Conservation (phyloP, 805 yeast genomes). For the Wickerhamomyces ciferrii region DNA sequence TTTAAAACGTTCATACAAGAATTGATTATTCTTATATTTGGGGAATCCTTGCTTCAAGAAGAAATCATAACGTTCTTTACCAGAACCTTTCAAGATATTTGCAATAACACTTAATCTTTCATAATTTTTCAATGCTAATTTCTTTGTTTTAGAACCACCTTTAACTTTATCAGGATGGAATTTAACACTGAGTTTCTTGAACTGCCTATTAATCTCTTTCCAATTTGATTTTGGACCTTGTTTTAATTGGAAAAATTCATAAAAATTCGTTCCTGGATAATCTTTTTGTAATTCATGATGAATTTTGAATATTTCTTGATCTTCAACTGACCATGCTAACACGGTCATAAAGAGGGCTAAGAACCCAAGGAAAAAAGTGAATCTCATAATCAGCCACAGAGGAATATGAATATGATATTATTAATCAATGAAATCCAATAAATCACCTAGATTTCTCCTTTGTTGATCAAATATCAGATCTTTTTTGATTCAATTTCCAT, state of each 20-base stretch:
- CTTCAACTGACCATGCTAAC: slow-evolving; percentile 53
- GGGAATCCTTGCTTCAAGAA: slow-evolving; percentile 86
- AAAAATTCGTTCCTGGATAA: slow-evolving; percentile 26
- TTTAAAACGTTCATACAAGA: slow-evolving; percentile 60
- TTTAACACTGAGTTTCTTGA: slow-evolving; percentile 62
- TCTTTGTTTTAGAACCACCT: slow-evolving; percentile 26
- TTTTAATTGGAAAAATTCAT: slow-evolving; percentile 20
- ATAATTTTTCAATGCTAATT: slow-evolving; percentile 61
- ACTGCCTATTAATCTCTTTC: slow-evolving; percentile 57
- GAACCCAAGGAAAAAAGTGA: slow-evolving; percentile 12
- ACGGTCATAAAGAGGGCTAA: slow-evolving; percentile 20
- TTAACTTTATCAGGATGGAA: slow-evolving; percentile 82
- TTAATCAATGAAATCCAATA: no score
- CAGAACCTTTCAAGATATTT: slow-evolving; percentile 58
- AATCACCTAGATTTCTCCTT: not conserved
- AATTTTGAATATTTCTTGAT: slow-evolving; percentile 75
- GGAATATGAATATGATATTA: no score
- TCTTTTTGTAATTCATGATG: slow-evolving; percentile 50
- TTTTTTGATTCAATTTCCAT: not conserved
- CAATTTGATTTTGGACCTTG: slow-evolving; percentile 33
- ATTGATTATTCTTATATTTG: slow-evolving; percentile 63
- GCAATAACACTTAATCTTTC: slow-evolving; percentile 75
- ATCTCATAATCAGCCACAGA: no score
- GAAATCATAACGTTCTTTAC: slow-evolving; percentile 75
- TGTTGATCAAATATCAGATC: not conserved